Conservation (phyloP, 331 rosid species). For the Rhamnella rubrinervis region DNA sequence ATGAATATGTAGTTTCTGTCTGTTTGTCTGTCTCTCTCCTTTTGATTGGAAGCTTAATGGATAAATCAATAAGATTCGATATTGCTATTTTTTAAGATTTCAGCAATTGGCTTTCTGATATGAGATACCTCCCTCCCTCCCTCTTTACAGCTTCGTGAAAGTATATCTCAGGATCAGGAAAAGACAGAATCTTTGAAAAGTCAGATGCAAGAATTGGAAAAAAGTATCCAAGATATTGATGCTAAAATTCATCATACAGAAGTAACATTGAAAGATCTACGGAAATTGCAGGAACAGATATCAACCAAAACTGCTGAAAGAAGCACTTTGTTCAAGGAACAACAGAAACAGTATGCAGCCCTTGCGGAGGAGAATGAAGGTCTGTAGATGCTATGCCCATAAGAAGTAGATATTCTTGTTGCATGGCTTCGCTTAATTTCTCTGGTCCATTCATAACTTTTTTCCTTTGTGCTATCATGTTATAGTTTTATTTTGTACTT, state of each 20-base stretch:
- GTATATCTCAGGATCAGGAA: constrained; percentile 81
- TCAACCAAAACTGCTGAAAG: constrained; percentile 60
- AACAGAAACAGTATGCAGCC: constrained; percentile 56
- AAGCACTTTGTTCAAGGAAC: constrained; percentile 62
- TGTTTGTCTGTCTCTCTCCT: not conserved
- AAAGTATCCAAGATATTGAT: constrained; percentile 55
- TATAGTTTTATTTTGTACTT: constrained; percentile 1
- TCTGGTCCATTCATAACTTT: not conserved
- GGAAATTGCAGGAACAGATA: constrained; percentile 62
- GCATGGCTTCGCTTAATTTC: not conserved
- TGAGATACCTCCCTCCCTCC: not conserved
- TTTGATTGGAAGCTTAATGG: not conserved
- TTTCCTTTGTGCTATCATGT: constrained; percentile 3
- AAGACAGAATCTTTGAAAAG: constrained; percentile 54
- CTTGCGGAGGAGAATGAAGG: constrained; percentile 84
- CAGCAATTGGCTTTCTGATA: constrained; percentile 26
- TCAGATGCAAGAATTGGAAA: constrained; percentile 71
- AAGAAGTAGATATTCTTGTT: constrained; percentile 9
- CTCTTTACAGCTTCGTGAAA: constrained; percentile 74
- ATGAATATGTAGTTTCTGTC: not conserved
- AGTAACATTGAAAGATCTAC: constrained; percentile 50
- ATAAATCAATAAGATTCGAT: no score
- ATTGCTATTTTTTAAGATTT: not conserved
- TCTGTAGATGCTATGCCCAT: constrained; percentile 31
- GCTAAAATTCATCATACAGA: constrained; percentile 53